phyloP scores from a whole-genome alignment of 345 rosid species.

The Ceriops tagal region DNA sequence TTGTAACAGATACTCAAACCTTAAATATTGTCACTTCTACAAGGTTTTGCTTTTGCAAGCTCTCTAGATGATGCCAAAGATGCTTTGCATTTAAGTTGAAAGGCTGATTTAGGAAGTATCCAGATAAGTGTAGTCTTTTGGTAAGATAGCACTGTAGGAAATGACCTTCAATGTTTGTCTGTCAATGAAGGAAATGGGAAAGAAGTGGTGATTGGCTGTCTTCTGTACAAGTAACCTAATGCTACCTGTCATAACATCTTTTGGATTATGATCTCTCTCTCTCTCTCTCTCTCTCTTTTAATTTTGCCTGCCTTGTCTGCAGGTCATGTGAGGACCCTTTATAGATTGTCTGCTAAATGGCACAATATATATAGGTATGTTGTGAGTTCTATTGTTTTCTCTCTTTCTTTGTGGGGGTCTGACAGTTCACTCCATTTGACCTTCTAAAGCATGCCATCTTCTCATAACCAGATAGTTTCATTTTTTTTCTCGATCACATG shows the following conservation, averaged over 20 bases:
- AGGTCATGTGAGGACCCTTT: neutral
- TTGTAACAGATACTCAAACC: too few species aligned
- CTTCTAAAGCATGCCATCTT: neutral
- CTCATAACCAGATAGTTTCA: neutral
- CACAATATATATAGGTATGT: neutral
- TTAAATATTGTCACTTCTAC: too few species aligned
- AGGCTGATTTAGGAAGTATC: too few species aligned
- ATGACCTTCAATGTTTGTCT: neutral
- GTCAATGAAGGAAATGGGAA: neutral
- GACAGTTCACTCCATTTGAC: constrained; percentile 5
- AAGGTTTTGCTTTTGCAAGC: too few species aligned
- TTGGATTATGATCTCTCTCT: neutral
- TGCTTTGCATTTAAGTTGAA: too few species aligned
- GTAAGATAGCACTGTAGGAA: neutral
- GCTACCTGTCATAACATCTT: neutral
- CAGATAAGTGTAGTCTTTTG: too few species aligned
- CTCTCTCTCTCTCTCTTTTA: neutral
- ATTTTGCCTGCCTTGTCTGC: constrained; percentile 2
- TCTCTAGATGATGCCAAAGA: too few species aligned
- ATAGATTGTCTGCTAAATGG: constrained; percentile 4
- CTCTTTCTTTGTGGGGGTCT: constrained; percentile 6
- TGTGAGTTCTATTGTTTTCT: constrained; percentile 9
- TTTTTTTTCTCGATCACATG: too few species aligned
- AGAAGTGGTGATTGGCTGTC: neutral
- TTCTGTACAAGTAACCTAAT: neutral